Evolutionary conservation across 2,329 filamentous ascomycete genomes (phyloP), one percentile per base, ranked within the genome.

Genomic region (Sporothrix sp.): DNA sequence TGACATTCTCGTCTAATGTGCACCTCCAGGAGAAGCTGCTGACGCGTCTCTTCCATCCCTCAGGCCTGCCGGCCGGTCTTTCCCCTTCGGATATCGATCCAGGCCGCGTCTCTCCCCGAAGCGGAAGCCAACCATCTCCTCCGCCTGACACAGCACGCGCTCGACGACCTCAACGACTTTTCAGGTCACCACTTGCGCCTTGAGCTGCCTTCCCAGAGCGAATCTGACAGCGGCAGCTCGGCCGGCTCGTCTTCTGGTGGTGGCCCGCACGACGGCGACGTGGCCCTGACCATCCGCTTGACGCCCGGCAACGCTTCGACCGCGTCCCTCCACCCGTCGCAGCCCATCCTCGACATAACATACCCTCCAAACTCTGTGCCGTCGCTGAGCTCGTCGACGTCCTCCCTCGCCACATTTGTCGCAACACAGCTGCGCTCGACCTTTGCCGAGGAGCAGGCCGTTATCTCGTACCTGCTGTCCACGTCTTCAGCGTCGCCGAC

Each of bases 61-160:
- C 57, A 96, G 89, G 82, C 85, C 52, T 97, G 91, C 66, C 83
- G 83, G 59, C 86, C 89, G 27, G 85, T 90, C 16, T 95, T 96
- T 58, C 90, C 93, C 7, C 74, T 97, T 18, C 82, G 84, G 55
- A 86, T 97, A 57, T 80, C 82, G 25, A 74, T 97, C 56, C 79
- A 88, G 59, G 81, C 87, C 25, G 76, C 82, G 32, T 70, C 73
- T 11, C 68, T 94, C 27, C 75, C 79, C 45, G 71, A 78, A 1
- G 69, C 78, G 37, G 86, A 95, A 60, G 81, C 82, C 2, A 78
- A 85, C 61, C 77, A 82, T 60, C 75, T 96, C 11, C 69, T 95
- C 44, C 84, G 82, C 52, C 76, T 84, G n/a, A 89, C 88, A 0
- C 89, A 97, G 62, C 82, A 88, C 66, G 82, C 85, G 10, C 78